These are phyloP conservation scores for Gossypium mustelinum DNA, from an alignment of 345 rosid species.

Conservation along the genomic window DNA sequence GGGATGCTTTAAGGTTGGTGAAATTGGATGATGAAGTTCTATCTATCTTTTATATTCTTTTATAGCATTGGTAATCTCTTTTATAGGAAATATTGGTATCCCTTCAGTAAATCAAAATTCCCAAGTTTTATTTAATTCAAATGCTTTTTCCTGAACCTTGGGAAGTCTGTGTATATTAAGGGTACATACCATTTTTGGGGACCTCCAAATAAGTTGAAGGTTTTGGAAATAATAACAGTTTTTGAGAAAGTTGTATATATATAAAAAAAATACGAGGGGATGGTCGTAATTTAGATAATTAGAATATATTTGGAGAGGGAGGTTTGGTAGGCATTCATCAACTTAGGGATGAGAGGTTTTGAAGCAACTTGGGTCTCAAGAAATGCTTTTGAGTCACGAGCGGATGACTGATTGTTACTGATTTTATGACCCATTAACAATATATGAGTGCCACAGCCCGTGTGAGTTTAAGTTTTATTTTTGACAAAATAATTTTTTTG, in stretches of 20 bases:
- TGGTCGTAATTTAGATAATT: constrained; percentile 6
- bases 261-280: neutral
- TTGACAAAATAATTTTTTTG: too few relatives aligned
- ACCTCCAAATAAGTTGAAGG: neutral
- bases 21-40: constrained; percentile 44
- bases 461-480: too few relatives aligned
- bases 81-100: neutral
- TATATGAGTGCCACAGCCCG: neutral
- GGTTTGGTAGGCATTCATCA: constrained; percentile 6
- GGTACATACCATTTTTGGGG: neutral
- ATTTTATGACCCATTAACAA: constrained; percentile 13
- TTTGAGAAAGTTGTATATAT: too few relatives aligned
- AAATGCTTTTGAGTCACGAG: constrained; percentile 24
- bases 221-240: neutral
- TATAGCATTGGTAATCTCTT: neutral
- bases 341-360: constrained; percentile 10
- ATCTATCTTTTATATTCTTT: constrained; percentile 21
- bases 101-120: neutral
- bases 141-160: neutral
- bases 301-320: neutral
- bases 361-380: constrained; percentile 37
- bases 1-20: constrained; percentile 47
- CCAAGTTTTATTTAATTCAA: neutral
- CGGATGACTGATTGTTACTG: constrained; percentile 27
- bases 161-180: neutral